Conservation (phyloP, 2,329 filamentous ascomycete species). For the Didymella exigua region DNA sequence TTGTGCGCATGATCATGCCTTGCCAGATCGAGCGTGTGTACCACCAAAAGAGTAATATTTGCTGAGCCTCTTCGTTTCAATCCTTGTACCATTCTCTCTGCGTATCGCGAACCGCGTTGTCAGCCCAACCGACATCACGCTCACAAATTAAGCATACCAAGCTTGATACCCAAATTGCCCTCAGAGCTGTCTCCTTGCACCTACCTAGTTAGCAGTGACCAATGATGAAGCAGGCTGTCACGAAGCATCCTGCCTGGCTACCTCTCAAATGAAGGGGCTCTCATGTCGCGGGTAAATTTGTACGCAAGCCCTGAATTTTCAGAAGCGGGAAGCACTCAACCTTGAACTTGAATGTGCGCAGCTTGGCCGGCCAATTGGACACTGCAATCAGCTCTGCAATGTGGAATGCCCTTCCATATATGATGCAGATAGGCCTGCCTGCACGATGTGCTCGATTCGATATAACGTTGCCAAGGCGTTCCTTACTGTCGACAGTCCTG, state of each 20-base stretch:
- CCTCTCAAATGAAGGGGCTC: neutral
- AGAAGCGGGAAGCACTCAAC: neutral
- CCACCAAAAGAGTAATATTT: constrained; percentile 5
- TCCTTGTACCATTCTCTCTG: constrained; percentile 27
- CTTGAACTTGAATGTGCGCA: neutral
- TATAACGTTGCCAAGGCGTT: neutral
- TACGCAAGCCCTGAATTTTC: neutral
- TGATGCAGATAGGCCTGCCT: neutral
- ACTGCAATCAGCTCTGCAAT: too few relatives aligned
- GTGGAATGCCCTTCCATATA: neutral
- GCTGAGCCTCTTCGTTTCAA: constrained; percentile 5
- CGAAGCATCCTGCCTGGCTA: neutral
- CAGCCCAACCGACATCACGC: constrained; percentile 2
- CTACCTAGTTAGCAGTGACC: neutral
- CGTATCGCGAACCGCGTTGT: constrained; percentile 21
- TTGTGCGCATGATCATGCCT: constrained; percentile 1
- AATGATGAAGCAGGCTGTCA: neutral
- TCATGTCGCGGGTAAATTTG: neutral
- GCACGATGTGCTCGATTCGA: neutral
- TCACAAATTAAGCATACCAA: neutral
- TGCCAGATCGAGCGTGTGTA: constrained; percentile 11
- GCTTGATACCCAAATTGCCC: neutral
- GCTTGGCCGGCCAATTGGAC: neutral
- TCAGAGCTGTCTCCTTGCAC: neutral
- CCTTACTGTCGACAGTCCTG: neutral